These are phyloP conservation scores for Sabuloglossum arenarium DNA, from an alignment of 495 filamentous ascomycete species.

Conservation along the genomic window DNA sequence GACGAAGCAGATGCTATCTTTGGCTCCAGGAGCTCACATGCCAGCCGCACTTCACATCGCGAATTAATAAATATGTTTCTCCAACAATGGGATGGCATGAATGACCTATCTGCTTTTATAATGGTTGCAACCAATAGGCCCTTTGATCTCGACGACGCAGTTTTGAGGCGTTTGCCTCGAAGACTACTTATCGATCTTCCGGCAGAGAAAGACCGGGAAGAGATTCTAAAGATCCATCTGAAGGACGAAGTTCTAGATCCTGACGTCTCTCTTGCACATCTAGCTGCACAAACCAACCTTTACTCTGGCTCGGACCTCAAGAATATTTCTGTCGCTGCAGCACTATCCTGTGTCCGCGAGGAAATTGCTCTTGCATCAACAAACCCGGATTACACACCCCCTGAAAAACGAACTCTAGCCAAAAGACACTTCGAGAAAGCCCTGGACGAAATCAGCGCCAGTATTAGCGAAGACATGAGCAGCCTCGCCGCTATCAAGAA, in stretches of 20 bases:
- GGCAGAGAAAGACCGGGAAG: slow-evolving; percentile 48
- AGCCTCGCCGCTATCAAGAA: slow-evolving; percentile 68
- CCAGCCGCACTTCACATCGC: slow-evolving; percentile 43
- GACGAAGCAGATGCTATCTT: slow-evolving; percentile 93
- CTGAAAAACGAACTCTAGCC: slow-evolving; percentile 42
- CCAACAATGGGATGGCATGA: slow-evolving; percentile 95
- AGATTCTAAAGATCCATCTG: slow-evolving; percentile 71
- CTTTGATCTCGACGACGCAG: slow-evolving; percentile 58
- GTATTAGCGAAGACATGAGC: slow-evolving; percentile 88
- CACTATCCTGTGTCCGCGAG: slow-evolving; percentile 71
- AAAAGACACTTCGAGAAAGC: slow-evolving; percentile 63
- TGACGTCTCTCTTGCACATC: slow-evolving; percentile 42
- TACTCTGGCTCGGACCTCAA: slow-evolving; percentile 96
- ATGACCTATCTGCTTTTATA: slow-evolving; percentile 71
- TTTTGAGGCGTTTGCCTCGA: slow-evolving; percentile 65
- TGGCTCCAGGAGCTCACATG: slow-evolving; percentile 40
- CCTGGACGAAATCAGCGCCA: slow-evolving; percentile 75
- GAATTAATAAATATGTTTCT: slow-evolving; percentile 96
- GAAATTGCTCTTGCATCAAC: slow-evolving; percentile 23
- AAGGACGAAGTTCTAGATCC: slow-evolving; percentile 50
- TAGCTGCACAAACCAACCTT: slow-evolving; percentile 64
- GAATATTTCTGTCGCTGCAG: slow-evolving; percentile 79
- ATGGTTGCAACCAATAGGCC: slow-evolving; percentile 69
- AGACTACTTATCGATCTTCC: slow-evolving; percentile 79
- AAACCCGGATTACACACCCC: slow-evolving; percentile 29